These are phyloP conservation scores for Pestalotiopsis sp. DNA, from an alignment of 2,329 filamentous ascomycete species.

Conservation along the genomic window DNA sequence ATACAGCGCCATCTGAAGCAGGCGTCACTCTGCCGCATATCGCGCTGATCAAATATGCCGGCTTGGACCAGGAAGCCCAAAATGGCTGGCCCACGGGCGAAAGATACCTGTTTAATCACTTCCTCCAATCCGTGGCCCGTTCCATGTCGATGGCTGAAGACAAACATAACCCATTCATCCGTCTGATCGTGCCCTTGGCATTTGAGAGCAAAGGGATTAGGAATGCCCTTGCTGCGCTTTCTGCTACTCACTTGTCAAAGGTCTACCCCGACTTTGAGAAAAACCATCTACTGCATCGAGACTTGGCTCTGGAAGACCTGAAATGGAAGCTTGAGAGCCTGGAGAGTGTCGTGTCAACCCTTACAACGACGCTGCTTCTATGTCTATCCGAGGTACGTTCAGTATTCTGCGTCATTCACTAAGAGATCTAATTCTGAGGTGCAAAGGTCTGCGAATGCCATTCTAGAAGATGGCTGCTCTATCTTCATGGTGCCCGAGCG, in stretches of 20 bases:
- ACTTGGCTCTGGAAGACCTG: neutral
- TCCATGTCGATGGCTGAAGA: neutral
- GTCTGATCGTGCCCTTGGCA: neutral
- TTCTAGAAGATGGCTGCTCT: neutral
- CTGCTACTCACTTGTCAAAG: neutral
- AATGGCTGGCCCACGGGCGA: neutral
- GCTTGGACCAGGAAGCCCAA: neutral
- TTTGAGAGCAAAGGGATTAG: neutral
- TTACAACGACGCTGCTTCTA: neutral
- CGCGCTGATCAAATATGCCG: neutral
- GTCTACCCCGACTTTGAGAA: neutral
- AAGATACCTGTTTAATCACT: neutral
- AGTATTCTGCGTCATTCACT: neutral
- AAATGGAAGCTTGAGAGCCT: neutral
- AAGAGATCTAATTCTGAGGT: neutral
- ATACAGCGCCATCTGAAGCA: neutral
- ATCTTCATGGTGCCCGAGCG: neutral
- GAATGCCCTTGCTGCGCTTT: neutral
- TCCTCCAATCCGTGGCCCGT: neutral
- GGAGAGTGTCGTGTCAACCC: neutral
- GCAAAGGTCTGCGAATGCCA: neutral
- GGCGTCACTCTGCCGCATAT: neutral
- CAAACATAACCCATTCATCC: neutral
- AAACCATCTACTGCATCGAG: neutral
- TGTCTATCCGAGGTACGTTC: neutral